Base-by-base conservation (phyloP, 176 grass and related monocot genomes). In the Phyllostachys edulis region DNA sequence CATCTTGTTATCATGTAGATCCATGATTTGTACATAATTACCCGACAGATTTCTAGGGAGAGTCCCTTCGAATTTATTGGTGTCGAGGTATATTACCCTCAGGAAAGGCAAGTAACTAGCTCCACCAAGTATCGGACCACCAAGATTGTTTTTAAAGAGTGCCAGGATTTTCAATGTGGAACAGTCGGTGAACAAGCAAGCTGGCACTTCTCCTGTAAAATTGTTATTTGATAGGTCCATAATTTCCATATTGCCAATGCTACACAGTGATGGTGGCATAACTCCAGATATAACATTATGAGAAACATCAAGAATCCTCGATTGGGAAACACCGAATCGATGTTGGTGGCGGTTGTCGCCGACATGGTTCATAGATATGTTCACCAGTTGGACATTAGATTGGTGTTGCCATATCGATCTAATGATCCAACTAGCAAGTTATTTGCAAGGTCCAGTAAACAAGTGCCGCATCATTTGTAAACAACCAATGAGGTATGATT, bases 401-500 rank as follows among this genome's bases (percentile, higher is more conserved):
- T 84, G 79, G 36, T 36, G 57, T 5, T 36, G n/a, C 63, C 37
- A 38, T 24, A 73, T 57, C 11, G 51, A 4, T 15, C 1, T 27
- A 92, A 6, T 32, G 29, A 46, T 6, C 90, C 83, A 4, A 37
- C 76, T 62, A 89, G 29, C 2, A 17, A 71, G 69, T 87, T 89
- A 40, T 83, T 87, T 42, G 49, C 20, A 40, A 92, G 71, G 59
- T 75, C 1, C 6, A 89, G 10, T n/a, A 2, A 3, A 7, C 1
- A 10, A 89, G 15, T 54, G 44, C 50, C 1, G 84, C 18, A 13
- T 79, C 24, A 6, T 89, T 79, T 63, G 69, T 64, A 13, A 92
- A 75, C 7, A 89, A 18, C 79, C 87, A 92, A 64, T 46, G 73
- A 0, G 84, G 83, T 54, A 89, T 70, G 16, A 7, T 67, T 40